phyloP scores from a whole-genome alignment of 306 rosid genomes.

The Pterocarpus macrocarpus region DNA sequence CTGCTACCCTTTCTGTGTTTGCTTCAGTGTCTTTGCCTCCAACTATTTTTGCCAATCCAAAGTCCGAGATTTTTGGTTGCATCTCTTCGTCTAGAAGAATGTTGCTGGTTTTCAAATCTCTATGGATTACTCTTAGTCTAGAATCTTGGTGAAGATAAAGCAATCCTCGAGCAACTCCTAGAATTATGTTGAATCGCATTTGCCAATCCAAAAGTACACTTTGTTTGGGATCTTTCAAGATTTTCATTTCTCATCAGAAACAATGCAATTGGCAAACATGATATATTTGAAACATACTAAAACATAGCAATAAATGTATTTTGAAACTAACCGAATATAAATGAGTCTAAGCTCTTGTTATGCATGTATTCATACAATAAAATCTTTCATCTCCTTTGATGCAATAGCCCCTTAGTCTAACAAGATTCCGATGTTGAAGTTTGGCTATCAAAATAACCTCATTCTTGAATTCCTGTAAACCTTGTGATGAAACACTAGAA shows the following conservation, averaged over 20 bases:
- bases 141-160: slow-evolving; percentile 43
- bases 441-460: slow-evolving; percentile 51
- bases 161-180: slow-evolving; percentile 39
- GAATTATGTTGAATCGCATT: slow-evolving; percentile 44
- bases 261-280: neutral
- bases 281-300: neutral
- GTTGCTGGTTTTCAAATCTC: slow-evolving; percentile 42
- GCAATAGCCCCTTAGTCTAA: slow-evolving; percentile 56
- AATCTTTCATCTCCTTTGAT: slow-evolving; percentile 48
- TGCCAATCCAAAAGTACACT: slow-evolving; percentile 41
- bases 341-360: slow-evolving; percentile 53
- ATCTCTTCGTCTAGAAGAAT: slow-evolving; percentile 34
- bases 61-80: slow-evolving; percentile 32
- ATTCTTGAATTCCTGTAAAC: slow-evolving; percentile 43
- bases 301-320: neutral
- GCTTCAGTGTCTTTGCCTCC: slow-evolving; percentile 28
- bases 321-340: slow-evolving; percentile 48
- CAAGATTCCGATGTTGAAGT: slow-evolving; percentile 63
- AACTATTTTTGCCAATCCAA: slow-evolving; percentile 31
- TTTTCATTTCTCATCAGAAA: slow-evolving; percentile 17
- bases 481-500: slow-evolving; percentile 51
- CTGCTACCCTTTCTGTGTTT: neutral
- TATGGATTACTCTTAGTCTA: slow-evolving; percentile 23
- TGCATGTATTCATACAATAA: slow-evolving; percentile 54
- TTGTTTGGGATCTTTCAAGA: slow-evolving; percentile 6